phyloP scores from a whole-genome alignment of 148 eudicot genomes.

The Drosera capensis region DNA sequence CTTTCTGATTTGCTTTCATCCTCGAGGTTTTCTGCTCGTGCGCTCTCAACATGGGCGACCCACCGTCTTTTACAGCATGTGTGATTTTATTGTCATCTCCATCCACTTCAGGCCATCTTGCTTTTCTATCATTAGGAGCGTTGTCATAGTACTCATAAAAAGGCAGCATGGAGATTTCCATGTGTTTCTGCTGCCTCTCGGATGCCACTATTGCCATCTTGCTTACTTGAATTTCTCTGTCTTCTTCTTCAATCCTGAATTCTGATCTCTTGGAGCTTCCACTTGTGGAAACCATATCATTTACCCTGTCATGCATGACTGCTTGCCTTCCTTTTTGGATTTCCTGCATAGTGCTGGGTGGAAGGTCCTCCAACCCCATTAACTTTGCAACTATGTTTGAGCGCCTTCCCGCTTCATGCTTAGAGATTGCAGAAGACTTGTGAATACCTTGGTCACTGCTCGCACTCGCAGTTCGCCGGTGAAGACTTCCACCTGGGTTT shows the following conservation, averaged over 20 bases:
- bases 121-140: constrained; percentile 2
- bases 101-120: constrained; percentile 16
- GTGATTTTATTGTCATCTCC: neutral
- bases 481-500: constrained; percentile 11
- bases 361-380: constrained; percentile 78
- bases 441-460: constrained; percentile 29
- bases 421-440: constrained; percentile 7
- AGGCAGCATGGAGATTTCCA: constrained; percentile 7
- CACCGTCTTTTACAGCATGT: no score
- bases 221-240: constrained; percentile 15
- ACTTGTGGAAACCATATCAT: constrained; percentile 10
- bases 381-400: constrained; percentile 79
- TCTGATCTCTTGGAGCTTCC: constrained; percentile 11
- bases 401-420: constrained; percentile 29
- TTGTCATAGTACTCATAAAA: neutral
- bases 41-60: neutral
- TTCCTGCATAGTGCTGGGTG: constrained; percentile 18
- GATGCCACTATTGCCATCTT: constrained; percentile 9
- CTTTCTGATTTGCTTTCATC: constrained; percentile 2
- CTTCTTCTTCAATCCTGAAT: constrained; percentile 8
- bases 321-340: constrained; percentile 11
- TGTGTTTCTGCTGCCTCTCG: constrained; percentile 7
- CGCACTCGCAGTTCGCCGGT: constrained; percentile 34
- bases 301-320: constrained; percentile 15
- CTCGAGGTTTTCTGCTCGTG: neutral